Evolutionary conservation across 2,329 filamentous ascomycete species (phyloP), one percentile per base, ranked within the genome.

Genomic region (Ceratocystis albifundus): DNA sequence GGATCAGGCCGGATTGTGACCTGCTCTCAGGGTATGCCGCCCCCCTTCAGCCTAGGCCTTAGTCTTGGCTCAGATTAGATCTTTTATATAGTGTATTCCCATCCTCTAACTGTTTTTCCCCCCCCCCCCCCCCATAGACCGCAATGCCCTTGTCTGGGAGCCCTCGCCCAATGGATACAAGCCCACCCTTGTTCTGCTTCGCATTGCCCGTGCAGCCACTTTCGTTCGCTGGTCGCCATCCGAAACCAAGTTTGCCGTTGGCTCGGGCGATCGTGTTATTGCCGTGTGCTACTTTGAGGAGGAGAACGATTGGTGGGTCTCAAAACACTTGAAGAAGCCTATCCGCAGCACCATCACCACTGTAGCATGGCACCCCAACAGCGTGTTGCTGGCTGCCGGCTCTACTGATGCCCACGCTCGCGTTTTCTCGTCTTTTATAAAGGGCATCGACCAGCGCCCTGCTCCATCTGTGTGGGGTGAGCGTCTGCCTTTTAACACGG

Each of bases 271-370:
- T 71, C 87, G 94, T 70, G 88, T 96, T 70, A 96, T 99, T 72
- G 91, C 94, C 50, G 84, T 97, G 71, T 99, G 94, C 82, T 97
- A 97, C 80, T 99, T 99, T 72, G 94, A 99, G 74, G 90, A 96
- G 75, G 94, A 99, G 77, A 96, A 99, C 77, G 92, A 99, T 80
- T 99, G 94, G 94, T 99, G 94, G 94, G 93, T 99, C 53, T 96
- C 92, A 46, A 99, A 99, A 82, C 94, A 99, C 78, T 79, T 99
- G 74, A 97, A 97, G 85, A 99, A 97, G 83, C 94, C 94, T 22
- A 96, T 99, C 72, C 89, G 93, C 71, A 96, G 91, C 75, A 99
- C 94, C 67, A 93, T 99, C 72, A 97, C 94, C 66, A 91, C 89
- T 17, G 85, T 99, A 57, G 87, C 88, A 67, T 99, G 94, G 94